These are phyloP conservation scores for Nitzschia sp. DNA, from an alignment of 108 stramenopile species.

Conservation along the genomic window DNA sequence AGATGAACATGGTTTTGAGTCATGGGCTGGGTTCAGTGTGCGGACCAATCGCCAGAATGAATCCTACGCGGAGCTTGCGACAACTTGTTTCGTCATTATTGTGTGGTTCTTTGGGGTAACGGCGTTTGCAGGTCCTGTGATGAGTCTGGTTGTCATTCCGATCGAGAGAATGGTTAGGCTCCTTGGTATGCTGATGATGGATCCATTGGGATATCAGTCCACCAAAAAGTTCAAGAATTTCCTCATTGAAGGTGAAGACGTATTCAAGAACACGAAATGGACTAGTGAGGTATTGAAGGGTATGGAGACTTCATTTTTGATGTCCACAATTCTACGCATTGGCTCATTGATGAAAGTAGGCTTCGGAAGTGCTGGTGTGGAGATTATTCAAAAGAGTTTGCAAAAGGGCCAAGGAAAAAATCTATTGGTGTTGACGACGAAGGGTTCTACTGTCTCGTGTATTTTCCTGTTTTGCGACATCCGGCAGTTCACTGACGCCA, in stretches of 20 bases:
- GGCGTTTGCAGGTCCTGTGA: slow-evolving; percentile 67
- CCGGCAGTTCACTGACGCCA: slow-evolving; percentile 90
- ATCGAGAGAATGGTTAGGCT: slow-evolving; percentile 75
- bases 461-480: slow-evolving; percentile 93
- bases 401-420: slow-evolving; percentile 61
- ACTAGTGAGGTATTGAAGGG: slow-evolving; percentile 63
- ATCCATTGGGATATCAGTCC: slow-evolving; percentile 71
- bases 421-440: slow-evolving; percentile 56
- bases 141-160: slow-evolving; percentile 57
- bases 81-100: slow-evolving; percentile 53
- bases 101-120: slow-evolving; percentile 65
- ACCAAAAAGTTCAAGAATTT: slow-evolving; percentile 52
- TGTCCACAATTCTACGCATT: slow-evolving; percentile 84
- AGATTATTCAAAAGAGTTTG: slow-evolving; percentile 87
- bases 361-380: slow-evolving; percentile 89
- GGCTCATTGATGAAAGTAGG: slow-evolving; percentile 90
- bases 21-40: slow-evolving; percentile 20
- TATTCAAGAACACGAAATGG: slow-evolving; percentile 50
- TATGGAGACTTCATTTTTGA: slow-evolving; percentile 68
- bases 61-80: slow-evolving; percentile 43
- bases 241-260: slow-evolving; percentile 48
- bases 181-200: slow-evolving; percentile 65
- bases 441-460: slow-evolving; percentile 76
- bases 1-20: slow-evolving; percentile 12
- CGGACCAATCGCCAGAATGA: background rate